Percentiles rank a stretch among this genome's conserved stretches.
phyloP scores from a whole-genome alignment of 2,329 filamentous ascomycete species.

The Fusarium verticillioides region DNA sequence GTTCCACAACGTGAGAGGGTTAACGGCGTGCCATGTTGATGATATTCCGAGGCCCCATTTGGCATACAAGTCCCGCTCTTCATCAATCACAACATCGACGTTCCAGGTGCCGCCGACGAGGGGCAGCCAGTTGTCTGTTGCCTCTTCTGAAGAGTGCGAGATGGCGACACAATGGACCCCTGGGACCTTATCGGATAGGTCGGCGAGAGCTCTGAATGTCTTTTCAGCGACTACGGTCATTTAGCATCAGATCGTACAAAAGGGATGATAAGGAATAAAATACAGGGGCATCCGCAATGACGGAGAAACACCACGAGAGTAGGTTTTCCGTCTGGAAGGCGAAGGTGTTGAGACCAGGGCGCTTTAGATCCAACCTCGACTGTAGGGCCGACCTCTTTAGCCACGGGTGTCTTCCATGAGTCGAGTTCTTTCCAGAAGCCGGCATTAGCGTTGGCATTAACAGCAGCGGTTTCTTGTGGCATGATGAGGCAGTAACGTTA shows the following conservation, averaged over 20 bases:
- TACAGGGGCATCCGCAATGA: conserved; percentile 81
- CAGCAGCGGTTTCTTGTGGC: conserved; percentile 21
- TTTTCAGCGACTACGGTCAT: conserved; percentile 71
- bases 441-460: conserved; percentile 7
- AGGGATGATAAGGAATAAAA: background rate
- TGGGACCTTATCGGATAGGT: conserved; percentile 60
- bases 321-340: conserved; percentile 64
- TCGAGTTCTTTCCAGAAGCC: conserved; percentile 53
- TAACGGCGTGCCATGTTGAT: conserved; percentile 71
- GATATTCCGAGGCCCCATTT: conserved; percentile 73
- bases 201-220: conserved; percentile 66
- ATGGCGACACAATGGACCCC: conserved; percentile 69
- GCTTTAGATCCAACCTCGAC: conserved; percentile 67
- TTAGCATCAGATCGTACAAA: background rate
- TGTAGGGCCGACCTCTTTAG: conserved; percentile 56
- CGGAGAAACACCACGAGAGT: conserved; percentile 74
- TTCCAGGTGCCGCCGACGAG: conserved; percentile 67
- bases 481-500: conserved; percentile 3
- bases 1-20: conserved; percentile 66
- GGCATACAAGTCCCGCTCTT: conserved; percentile 68
- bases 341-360: conserved; percentile 63
- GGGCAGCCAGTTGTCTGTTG: conserved; percentile 68
- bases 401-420: conserved; percentile 54
- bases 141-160: conserved; percentile 65
- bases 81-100: conserved; percentile 69